Percentiles rank a stretch among this genome's conserved stretches.
Conservation (phyloP, 1,139 yeast genomes). For the Candida glucosophila region DNA sequence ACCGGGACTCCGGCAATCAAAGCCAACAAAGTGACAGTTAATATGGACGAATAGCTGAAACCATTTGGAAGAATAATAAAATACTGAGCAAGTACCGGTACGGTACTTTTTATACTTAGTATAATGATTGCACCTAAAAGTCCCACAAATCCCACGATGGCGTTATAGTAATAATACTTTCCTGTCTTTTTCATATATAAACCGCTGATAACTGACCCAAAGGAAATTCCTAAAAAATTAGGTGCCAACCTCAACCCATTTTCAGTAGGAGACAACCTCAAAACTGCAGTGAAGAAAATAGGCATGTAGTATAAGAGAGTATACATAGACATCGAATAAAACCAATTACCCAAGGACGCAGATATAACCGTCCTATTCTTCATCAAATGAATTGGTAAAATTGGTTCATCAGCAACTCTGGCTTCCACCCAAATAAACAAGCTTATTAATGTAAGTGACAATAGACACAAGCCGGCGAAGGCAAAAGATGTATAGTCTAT, state of each 20-base stretch:
- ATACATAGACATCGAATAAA: slow-evolving; percentile 48
- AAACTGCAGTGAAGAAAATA: slow-evolving; percentile 51
- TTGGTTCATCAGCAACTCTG: slow-evolving; percentile 54
- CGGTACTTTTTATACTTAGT: slow-evolving; percentile 26
- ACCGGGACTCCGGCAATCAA: slow-evolving; percentile 57
- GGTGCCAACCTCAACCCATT: slow-evolving; percentile 58
- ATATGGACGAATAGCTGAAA: slow-evolving; percentile 48
- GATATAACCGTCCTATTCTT: slow-evolving; percentile 51
- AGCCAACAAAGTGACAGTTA: slow-evolving; percentile 60
- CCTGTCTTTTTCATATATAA: slow-evolving; percentile 64
- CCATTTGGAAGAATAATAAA: slow-evolving; percentile 39
- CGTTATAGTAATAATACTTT: slow-evolving; percentile 45
- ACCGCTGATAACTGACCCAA: slow-evolving; percentile 66
- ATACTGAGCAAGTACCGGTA: slow-evolving; percentile 29
- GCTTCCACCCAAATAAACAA: slow-evolving; percentile 45
- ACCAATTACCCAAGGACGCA: slow-evolving; percentile 62
- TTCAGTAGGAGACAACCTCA: slow-evolving; percentile 45
- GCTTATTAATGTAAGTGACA: slow-evolving; percentile 14
- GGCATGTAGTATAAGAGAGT: slow-evolving; percentile 57
- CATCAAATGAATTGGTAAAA: slow-evolving; percentile 52
- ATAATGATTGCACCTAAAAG: slow-evolving; percentile 39
- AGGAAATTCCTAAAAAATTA: slow-evolving; percentile 60
- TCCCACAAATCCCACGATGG: slow-evolving; percentile 36
- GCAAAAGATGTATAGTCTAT: slow-evolving; percentile 27
- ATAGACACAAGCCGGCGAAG: slow-evolving; percentile 21